Percentiles rank a stretch among this genome's conserved stretches.
phyloP scores from a whole-genome alignment of 192 early-diverging fungal genomes.

The Powellomyces hirtus region DNA sequence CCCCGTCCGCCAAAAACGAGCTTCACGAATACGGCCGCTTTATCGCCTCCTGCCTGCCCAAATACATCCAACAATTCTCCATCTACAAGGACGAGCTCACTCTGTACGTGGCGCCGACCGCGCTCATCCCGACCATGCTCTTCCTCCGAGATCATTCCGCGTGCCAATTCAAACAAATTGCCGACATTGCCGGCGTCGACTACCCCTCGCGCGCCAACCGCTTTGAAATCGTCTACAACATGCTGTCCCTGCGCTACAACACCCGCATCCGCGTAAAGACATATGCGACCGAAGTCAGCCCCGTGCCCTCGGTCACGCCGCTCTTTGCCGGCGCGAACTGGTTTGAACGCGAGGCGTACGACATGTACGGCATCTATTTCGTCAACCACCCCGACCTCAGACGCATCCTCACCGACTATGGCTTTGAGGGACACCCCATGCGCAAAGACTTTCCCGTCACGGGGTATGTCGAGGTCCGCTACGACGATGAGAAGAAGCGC shows the following conservation, averaged over 20 bases:
- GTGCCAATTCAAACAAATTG: slow-evolving; percentile 87
- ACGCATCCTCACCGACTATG: slow-evolving; percentile 96
- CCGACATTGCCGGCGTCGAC: slow-evolving; percentile 88
- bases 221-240: slow-evolving; percentile 96
- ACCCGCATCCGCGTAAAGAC: slow-evolving; percentile 96
- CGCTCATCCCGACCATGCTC: slow-evolving; percentile 71
- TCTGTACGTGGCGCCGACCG: slow-evolving; percentile 86
- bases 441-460: slow-evolving; percentile 99
- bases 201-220: slow-evolving; percentile 88
- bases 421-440: slow-evolving; percentile 88
- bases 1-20: background rate
- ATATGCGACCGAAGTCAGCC: slow-evolving; percentile 84
- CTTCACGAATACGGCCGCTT: slow-evolving; percentile 76
- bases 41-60: slow-evolving; percentile 81
- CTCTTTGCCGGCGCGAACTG: slow-evolving; percentile 88
- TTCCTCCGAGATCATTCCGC: slow-evolving; percentile 94
- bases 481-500: slow-evolving; percentile 98
- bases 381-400: slow-evolving; percentile 92
- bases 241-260: slow-evolving; percentile 84
- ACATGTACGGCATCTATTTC: slow-evolving; percentile 99
- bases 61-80: slow-evolving; percentile 94
- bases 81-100: slow-evolving; percentile 98
- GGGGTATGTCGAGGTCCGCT: slow-evolving; percentile 98
- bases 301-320: slow-evolving; percentile 83
- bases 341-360: slow-evolving; percentile 97